Conservation (phyloP, 495 filamentous ascomycete species). For the Lasiosphaeris hirsuta region DNA sequence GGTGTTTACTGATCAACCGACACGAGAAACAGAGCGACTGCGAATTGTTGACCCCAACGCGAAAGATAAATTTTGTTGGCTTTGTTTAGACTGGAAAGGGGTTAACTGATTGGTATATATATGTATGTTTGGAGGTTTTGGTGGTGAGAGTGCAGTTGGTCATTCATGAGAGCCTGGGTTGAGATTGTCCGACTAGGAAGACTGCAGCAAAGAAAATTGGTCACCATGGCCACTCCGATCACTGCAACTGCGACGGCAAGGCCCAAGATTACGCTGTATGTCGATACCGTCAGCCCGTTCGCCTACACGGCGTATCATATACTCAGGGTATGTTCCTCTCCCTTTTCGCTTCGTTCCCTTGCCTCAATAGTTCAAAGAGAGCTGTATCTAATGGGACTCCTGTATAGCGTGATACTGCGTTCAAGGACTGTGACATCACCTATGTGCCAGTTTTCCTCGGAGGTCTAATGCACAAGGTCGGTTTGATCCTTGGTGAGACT, state of each 20-base stretch:
- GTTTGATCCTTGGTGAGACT: constrained; percentile 2
- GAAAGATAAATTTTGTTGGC: too few species aligned
- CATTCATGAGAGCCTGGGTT: too few species aligned
- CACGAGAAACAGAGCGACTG: too few species aligned
- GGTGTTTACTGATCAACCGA: too few species aligned
- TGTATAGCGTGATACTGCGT: constrained; percentile 57
- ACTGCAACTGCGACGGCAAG: constrained; percentile 34
- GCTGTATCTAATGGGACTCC: background rate
- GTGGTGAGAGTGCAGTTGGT: too few species aligned
- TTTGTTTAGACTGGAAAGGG: too few species aligned
- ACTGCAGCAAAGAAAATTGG: background rate
- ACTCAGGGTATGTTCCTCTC: constrained; percentile 46
- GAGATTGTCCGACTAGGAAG: background rate
- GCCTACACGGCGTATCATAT: constrained; percentile 66
- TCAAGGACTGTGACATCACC: constrained; percentile 55
- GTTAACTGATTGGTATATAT: too few species aligned
- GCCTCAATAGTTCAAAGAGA: background rate
- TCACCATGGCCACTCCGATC: background rate
- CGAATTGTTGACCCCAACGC: too few species aligned
- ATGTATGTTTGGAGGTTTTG: too few species aligned
- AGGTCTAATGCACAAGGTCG: constrained; percentile 59
- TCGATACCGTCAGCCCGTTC: constrained; percentile 71
- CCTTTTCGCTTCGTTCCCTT: background rate
- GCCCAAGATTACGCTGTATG: constrained; percentile 63
- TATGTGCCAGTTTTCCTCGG: constrained; percentile 69